Evolutionary conservation across 192 early-diverging fungal genomes (phyloP).

Genomic region (Dispira simplex): DNA sequence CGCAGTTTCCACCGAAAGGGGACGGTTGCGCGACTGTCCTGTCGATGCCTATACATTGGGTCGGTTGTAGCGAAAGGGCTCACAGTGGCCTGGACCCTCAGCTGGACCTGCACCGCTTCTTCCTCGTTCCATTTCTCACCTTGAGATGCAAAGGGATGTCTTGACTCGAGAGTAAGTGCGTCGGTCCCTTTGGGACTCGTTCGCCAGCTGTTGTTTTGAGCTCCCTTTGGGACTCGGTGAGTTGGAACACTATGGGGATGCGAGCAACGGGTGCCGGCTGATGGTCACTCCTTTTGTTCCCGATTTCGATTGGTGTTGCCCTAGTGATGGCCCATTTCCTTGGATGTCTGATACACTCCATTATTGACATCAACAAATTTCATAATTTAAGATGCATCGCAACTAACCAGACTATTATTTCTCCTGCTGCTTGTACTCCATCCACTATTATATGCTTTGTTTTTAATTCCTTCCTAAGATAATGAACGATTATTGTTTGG

Average conservation of each 20-base stretch:
- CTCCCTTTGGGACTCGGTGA: too few relatives aligned
- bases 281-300: not conserved
- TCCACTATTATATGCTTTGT: too few relatives aligned
- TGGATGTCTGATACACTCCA: conserved; percentile 6
- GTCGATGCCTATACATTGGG: not conserved
- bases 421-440: too few relatives aligned
- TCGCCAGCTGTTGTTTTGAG: too few relatives aligned
- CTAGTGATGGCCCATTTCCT: conserved; percentile 4
- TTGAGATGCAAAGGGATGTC: not conserved
- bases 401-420: too few relatives aligned
- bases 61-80: not conserved
- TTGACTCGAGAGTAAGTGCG: not conserved
- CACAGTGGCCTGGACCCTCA: not conserved
- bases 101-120: not conserved
- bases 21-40: not conserved
- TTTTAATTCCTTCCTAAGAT: too few relatives aligned
- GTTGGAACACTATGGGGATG: too few relatives aligned
- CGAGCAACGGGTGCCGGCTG: too few relatives aligned
- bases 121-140: not conserved
- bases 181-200: not conserved
- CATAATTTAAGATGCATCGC: too few relatives aligned
- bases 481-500: too few relatives aligned
- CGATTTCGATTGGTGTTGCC: not conserved
- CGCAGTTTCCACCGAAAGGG: conserved; percentile 12
- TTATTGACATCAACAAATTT: too few relatives aligned